Percentiles rank a stretch among this genome's conserved stretches.
These are phyloP conservation scores for Agroathelia rolfsii DNA, from an alignment of 1,284 basidiomycete species.

Conservation along the genomic window DNA sequence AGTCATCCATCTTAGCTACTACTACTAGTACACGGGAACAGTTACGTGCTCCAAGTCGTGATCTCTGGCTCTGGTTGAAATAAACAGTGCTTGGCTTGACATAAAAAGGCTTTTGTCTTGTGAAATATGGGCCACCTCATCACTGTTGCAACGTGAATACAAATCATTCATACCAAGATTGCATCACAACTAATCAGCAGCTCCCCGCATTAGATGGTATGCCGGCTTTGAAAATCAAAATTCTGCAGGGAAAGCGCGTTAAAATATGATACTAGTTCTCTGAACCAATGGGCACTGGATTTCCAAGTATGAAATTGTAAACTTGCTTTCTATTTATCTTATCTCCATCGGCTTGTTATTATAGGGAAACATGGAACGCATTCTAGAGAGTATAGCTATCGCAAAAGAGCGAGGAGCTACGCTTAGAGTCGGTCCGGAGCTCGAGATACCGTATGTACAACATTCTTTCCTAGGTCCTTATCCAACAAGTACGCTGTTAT, in stretches of 20 bases:
- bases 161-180: constrained; percentile 1
- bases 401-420: constrained; percentile 88
- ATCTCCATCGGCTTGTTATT: too few relatives aligned
- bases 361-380: constrained; percentile 87
- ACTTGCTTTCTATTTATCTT: too few relatives aligned
- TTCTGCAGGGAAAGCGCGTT: neutral
- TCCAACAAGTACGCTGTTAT: constrained; percentile 1
- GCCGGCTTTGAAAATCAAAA: constrained; percentile 6
- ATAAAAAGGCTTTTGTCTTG: too few relatives aligned
- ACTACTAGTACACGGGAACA: too few relatives aligned
- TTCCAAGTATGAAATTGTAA: constrained; percentile 55
- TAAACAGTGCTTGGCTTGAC: too few relatives aligned
- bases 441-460: constrained; percentile 84
- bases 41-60: too few relatives aligned
- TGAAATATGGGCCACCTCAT: constrained; percentile 81
- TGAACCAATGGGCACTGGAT: constrained; percentile 96
- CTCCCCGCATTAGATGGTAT: constrained; percentile 30
- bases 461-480: neutral
- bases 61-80: too few relatives aligned
- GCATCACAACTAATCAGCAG: constrained; percentile 9
- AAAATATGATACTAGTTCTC: constrained; percentile 45
- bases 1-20: too few relatives aligned
- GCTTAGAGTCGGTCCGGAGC: constrained; percentile 92
- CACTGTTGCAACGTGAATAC: constrained; percentile 63
- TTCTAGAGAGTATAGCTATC: constrained; percentile 79